phyloP scores from a whole-genome alignment of 306 rosid genomes.

The Casuarina equisetifolia region DNA sequence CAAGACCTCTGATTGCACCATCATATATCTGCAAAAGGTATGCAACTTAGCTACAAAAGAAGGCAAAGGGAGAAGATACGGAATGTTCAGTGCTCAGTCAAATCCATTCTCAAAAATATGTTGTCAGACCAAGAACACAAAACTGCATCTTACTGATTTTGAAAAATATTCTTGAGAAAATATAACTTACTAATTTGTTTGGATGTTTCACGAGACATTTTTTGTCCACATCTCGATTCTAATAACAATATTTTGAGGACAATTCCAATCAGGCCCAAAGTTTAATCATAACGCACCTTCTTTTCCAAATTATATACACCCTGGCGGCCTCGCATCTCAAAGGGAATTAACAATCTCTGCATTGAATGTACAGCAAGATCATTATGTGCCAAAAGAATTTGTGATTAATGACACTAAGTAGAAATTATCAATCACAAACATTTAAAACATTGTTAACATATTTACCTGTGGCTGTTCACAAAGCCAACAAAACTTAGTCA shows the following conservation, averaged over 20 bases:
- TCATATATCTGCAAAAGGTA: constrained; percentile 58
- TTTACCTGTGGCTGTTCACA: constrained; percentile 88
- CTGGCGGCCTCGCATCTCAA: constrained; percentile 97
- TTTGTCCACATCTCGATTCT: not conserved
- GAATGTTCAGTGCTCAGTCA: too few relatives aligned
- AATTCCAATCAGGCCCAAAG: not conserved
- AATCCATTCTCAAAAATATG: too few relatives aligned
- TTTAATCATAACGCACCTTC: constrained; percentile 46
- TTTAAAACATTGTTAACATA: constrained; percentile 17
- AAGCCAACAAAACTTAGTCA: constrained; percentile 83
- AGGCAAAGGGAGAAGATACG: constrained; percentile 3
- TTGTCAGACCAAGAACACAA: not conserved
- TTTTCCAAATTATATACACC: constrained; percentile 90
- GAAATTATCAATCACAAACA: not conserved
- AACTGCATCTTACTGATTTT: too few relatives aligned
- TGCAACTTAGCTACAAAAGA: constrained; percentile 18
- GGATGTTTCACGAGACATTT: not conserved
- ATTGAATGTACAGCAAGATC: constrained; percentile 14
- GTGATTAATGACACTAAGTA: not conserved
- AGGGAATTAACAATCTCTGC: constrained; percentile 83
- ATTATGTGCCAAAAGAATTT: constrained; percentile 5
- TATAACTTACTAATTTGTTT: too few relatives aligned
- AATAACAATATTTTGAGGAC: not conserved
- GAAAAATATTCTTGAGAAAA: too few relatives aligned
- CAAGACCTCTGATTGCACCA: constrained; percentile 78